Evolutionary conservation across 2,329 filamentous ascomycete species (phyloP), one percentile per base, ranked within the genome.

Genomic region (Stromatinia cepivora): DNA sequence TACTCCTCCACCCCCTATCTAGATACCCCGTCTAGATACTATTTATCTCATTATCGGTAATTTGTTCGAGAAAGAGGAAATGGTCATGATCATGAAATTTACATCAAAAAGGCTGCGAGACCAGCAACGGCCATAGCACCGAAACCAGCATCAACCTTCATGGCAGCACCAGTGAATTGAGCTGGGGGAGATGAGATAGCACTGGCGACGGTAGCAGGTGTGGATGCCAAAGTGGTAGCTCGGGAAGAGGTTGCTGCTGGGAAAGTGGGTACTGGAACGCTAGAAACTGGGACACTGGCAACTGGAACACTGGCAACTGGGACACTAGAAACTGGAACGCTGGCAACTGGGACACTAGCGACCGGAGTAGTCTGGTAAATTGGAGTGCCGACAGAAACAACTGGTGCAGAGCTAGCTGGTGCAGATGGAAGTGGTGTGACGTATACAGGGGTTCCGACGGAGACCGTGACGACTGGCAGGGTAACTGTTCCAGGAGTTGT

Each of bases 41-140:
- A 66, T 50, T 69, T 45, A 58, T 48, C 63, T 66, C 61, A 25
- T 67, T 67, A 67, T 73, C 69, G 50, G 73, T 67, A 67, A 61
- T 11, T 69, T 52, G 58, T 69, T 25, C 2, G n/a, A 52, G 50
- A 63, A 36, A 71, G 66, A 54, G 68, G 48, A 67, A 52, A 54
- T 48, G 42, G 25, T 69, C 67, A 53, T 66, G 45, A 48, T 61
- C 46, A 53, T 67, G 56, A 53, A 53, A n/a, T 70, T 73, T 74
- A 77, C 65, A 77, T 61, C 58, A 76, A 57, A 67, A 76, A 71
- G 34, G 75, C 74, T 52, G 70, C 70, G 45, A 77, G 65, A 73
- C 72, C 75, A 59, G 69, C 75, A 68, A 69, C 57, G 28, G 64
- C 73, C 36, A 75, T 28, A 64, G 72, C 75, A 67, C 73, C 73